A percentile compares a stretch with the other conserved stretches of the same genome.
Evolutionary conservation across 2,329 filamentous ascomycete genomes (phyloP).

Genomic region (Stachybotrys elegans): DNA sequence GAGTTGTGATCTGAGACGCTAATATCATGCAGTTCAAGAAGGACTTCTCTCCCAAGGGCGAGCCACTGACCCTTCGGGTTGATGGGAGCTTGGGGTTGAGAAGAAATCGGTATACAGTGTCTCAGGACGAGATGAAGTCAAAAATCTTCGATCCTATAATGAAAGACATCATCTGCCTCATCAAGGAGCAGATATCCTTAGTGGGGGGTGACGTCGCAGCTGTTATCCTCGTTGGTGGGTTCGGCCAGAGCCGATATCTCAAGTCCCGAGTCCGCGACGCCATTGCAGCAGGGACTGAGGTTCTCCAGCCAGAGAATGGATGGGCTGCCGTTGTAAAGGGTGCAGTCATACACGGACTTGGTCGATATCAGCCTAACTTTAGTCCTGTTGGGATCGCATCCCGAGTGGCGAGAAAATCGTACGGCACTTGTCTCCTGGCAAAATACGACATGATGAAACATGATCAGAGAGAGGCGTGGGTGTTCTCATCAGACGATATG

Average conservation of each 20-base stretch:
- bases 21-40: constrained; percentile 29
- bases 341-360: constrained; percentile 38
- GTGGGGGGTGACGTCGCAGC: constrained; percentile 27
- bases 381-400: constrained; percentile 26
- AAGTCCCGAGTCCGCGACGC: constrained; percentile 32
- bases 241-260: constrained; percentile 40
- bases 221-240: constrained; percentile 44
- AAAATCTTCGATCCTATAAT: constrained; percentile 37
- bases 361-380: constrained; percentile 21
- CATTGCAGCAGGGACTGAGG: constrained; percentile 28
- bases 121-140: constrained; percentile 61
- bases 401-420: constrained; percentile 30
- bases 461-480: constrained; percentile 29
- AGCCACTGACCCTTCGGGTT: constrained; percentile 30
- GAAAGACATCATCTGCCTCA: constrained; percentile 37
- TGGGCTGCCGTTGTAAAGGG: constrained; percentile 48
- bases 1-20: constrained; percentile 13
- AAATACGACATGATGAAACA: constrained; percentile 31
- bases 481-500: too few species aligned
- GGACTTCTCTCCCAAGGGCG: constrained; percentile 27
- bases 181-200: constrained; percentile 34
- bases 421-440: constrained; percentile 29
- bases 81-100: constrained; percentile 26
- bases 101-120: constrained; percentile 24
- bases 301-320: constrained; percentile 43